Evolutionary conservation across 345 rosid species (phyloP).

Genomic region (Microthlaspi erraticum): DNA sequence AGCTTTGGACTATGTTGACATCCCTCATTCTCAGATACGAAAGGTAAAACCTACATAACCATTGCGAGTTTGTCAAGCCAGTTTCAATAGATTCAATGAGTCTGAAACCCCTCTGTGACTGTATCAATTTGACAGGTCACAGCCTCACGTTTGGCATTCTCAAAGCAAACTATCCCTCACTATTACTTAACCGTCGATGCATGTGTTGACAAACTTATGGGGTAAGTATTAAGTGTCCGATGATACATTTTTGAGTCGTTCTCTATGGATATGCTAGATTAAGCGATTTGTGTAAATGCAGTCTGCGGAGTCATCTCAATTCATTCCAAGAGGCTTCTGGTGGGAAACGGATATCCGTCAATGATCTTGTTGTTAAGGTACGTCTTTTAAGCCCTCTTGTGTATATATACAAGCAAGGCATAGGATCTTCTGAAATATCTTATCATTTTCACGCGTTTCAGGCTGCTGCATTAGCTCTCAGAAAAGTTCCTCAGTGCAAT

Average conservation of each 20-base stretch:
- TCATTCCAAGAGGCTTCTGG: constrained; percentile 88
- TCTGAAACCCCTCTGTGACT: constrained; percentile 33
- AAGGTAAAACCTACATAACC: constrained; percentile 55
- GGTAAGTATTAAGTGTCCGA: constrained; percentile 52
- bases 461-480: constrained; percentile 98
- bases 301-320: constrained; percentile 82
- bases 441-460: constrained; percentile 37
- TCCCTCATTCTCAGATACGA: constrained; percentile 93
- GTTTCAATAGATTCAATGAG: constrained; percentile 1
- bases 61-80: not conserved
- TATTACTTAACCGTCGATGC: constrained; percentile 92
- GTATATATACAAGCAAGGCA: constrained; percentile 19
- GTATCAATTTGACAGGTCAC: constrained; percentile 66
- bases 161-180: constrained; percentile 98
- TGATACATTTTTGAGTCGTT: constrained; percentile 12
- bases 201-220: constrained; percentile 91
- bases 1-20: constrained; percentile 79
- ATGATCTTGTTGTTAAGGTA: constrained; percentile 99
- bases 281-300: constrained; percentile 45
- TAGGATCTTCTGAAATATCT: not conserved
- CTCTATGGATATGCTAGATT: not conserved
- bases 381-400: constrained; percentile 2
- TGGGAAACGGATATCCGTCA: constrained; percentile 89
- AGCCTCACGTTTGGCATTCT: constrained; percentile 84
- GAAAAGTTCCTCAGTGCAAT: constrained; percentile 92